Evolutionary conservation across 768 basidiomycete genomes (phyloP).

Genomic region (Gautieria morchelliformis): DNA sequence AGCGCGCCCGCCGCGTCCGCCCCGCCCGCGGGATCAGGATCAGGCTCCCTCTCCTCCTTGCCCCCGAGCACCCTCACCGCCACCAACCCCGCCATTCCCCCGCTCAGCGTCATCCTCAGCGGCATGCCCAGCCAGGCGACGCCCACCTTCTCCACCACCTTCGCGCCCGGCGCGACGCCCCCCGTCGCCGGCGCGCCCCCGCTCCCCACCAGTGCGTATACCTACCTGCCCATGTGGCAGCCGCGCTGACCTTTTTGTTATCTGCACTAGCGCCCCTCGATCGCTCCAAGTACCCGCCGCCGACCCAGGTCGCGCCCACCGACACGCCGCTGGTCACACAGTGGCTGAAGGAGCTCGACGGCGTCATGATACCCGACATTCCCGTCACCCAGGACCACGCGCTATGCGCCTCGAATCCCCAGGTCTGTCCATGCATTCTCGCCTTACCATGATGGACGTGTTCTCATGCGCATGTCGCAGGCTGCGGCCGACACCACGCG

Average conservation of each 20-base stretch:
- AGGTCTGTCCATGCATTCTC: slow-evolving; percentile 17
- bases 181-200: slow-evolving; percentile 56
- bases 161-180: slow-evolving; percentile 47
- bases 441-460: too few relatives aligned
- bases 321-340: slow-evolving; percentile 52
- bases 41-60: not conserved
- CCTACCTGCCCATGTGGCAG: too few relatives aligned
- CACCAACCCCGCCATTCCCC: slow-evolving; percentile 41
- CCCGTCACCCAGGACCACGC: slow-evolving; percentile 50
- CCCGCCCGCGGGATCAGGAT: not conserved
- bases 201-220: slow-evolving; percentile 53
- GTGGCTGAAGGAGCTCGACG: slow-evolving; percentile 74
- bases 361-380: slow-evolving; percentile 56
- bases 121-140: slow-evolving; percentile 52
- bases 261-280: slow-evolving; percentile 9
- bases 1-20: not conserved
- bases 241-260: not conserved
- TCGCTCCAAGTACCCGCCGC: slow-evolving; percentile 1
- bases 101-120: slow-evolving; percentile 47
- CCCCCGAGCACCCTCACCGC: slow-evolving; percentile 9
- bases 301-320: slow-evolving; percentile 14
- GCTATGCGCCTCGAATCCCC: slow-evolving; percentile 54
- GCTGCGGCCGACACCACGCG: slow-evolving; percentile 42
- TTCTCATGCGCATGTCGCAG: too few relatives aligned
- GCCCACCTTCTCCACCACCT: slow-evolving; percentile 42